A percentile compares a stretch with the other conserved stretches of the same genome.
These are phyloP conservation scores for Colletotrichum musae DNA, from an alignment of 2,329 filamentous ascomycete genomes.

Conservation along the genomic window DNA sequence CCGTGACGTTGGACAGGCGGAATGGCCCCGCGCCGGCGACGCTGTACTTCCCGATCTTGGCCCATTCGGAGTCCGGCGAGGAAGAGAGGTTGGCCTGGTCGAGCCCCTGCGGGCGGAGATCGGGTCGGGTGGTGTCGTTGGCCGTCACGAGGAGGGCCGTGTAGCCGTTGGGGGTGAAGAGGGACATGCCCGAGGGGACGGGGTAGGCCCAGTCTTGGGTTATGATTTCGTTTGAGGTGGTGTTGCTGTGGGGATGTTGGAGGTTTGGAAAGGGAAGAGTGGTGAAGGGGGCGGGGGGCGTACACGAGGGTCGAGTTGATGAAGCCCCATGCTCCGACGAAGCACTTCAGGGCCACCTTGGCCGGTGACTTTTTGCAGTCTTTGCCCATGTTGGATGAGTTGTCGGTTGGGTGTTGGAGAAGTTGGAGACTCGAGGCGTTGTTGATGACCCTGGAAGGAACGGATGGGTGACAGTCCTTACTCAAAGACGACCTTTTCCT, in stretches of 20 bases:
- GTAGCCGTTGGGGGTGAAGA: constrained; percentile 28
- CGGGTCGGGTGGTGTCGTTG: constrained; percentile 23
- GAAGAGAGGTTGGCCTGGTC: constrained; percentile 18
- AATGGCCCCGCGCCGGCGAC: constrained; percentile 8
- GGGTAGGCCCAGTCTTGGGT: constrained; percentile 29
- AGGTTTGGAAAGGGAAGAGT: not conserved
- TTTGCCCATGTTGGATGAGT: not conserved
- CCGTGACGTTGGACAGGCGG: constrained; percentile 15
- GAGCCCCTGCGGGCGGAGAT: constrained; percentile 12
- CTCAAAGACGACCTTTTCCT: too few relatives aligned
- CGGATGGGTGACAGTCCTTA: too few relatives aligned
- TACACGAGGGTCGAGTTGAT: constrained; percentile 32
- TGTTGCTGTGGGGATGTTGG: constrained; percentile 1
- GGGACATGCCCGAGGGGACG: constrained; percentile 21
- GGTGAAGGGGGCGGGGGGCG: not conserved
- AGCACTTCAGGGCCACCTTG: constrained; percentile 18
- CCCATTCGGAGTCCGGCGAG: constrained; percentile 23
- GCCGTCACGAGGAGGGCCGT: constrained; percentile 23
- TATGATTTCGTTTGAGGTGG: constrained; percentile 21
- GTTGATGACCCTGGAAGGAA: too few relatives aligned
- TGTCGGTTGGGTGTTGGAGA: not conserved
- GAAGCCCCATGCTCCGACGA: constrained; percentile 21
- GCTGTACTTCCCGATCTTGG: constrained; percentile 26
- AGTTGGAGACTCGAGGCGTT: not conserved
- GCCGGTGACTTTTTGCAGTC: constrained; percentile 5